Evolutionary conservation across 768 basidiomycete species (phyloP).

Genomic region (Pleurotus platypus): DNA sequence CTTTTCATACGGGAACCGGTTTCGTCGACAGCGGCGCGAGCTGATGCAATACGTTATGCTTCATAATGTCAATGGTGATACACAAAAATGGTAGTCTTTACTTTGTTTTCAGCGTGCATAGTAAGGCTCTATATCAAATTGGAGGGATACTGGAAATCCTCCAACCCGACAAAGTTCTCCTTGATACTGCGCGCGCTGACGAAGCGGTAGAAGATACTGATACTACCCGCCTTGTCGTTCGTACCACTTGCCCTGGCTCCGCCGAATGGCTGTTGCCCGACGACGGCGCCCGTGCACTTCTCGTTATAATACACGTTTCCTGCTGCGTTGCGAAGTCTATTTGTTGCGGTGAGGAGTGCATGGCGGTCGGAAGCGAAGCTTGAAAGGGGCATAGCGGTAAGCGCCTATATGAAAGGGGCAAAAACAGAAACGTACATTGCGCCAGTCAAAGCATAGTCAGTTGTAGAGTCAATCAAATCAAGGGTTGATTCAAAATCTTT

Average conservation of each 20-base stretch:
- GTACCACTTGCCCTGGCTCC: conserved; percentile 92
- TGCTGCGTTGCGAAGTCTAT: conserved; percentile 83
- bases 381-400: conserved; percentile 11
- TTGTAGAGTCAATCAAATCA: conserved; percentile 82
- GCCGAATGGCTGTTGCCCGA: conserved; percentile 98
- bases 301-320: conserved; percentile 99
- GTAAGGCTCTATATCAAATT: conserved; percentile 57
- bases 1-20: too few species aligned
- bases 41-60: too few species aligned
- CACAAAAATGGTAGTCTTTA: too few species aligned
- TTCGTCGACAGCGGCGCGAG: too few species aligned
- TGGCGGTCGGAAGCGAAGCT: conserved; percentile 84
- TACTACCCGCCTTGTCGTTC: conserved; percentile 94
- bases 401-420: not conserved
- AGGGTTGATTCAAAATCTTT: conserved; percentile 82
- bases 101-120: not conserved
- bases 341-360: conserved; percentile 76
- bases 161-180: conserved; percentile 88
- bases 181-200: conserved; percentile 92
- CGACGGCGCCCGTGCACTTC: conserved; percentile 96
- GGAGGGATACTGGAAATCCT: conserved; percentile 82
- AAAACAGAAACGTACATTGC: conserved; percentile 61
- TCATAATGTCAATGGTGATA: too few species aligned
- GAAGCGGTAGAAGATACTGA: conserved; percentile 69
- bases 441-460: conserved; percentile 91